Evolutionary conservation across 1,284 basidiomycete species (phyloP).

Genomic region (Leccinum angustisporum): DNA sequence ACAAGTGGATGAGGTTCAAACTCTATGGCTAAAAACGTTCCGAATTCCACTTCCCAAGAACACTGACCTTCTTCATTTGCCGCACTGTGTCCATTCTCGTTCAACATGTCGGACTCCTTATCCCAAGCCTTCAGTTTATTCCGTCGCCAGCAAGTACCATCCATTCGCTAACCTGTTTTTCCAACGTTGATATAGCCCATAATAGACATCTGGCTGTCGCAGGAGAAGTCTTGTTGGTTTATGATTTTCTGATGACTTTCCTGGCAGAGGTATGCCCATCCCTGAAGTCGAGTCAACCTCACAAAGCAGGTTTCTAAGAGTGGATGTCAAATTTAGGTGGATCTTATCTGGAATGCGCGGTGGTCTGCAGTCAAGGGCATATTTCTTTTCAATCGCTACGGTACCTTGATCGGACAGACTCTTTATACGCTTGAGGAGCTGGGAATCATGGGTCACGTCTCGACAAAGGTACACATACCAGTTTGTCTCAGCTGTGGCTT

Average conservation of each 20-base stretch:
- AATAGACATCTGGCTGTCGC: not conserved
- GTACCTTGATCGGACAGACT: constrained; percentile 10
- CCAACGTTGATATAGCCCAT: not conserved
- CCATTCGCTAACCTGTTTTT: not conserved
- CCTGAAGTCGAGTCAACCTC: not conserved
- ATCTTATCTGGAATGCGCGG: constrained; percentile 13
- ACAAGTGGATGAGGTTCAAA: not conserved
- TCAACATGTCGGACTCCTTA: not conserved
- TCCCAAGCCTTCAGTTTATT: not conserved
- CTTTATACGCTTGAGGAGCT: constrained; percentile 2
- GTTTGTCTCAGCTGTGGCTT: not conserved
- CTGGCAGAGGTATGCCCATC: not conserved
- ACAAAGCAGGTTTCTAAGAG: not conserved
- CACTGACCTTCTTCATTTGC: not conserved
- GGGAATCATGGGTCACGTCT: not conserved
- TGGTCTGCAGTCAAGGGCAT: constrained; percentile 14
- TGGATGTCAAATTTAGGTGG: not conserved
- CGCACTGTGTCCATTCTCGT: not conserved
- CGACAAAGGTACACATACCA: not conserved
- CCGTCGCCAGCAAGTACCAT: not conserved
- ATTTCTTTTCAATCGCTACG: constrained; percentile 20
- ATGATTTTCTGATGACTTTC: not conserved
- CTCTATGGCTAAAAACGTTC: not conserved
- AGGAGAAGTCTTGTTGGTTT: not conserved
- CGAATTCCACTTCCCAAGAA: not conserved